Conservation (phyloP, 257 asterid species). For the Solanum piurae region DNA sequence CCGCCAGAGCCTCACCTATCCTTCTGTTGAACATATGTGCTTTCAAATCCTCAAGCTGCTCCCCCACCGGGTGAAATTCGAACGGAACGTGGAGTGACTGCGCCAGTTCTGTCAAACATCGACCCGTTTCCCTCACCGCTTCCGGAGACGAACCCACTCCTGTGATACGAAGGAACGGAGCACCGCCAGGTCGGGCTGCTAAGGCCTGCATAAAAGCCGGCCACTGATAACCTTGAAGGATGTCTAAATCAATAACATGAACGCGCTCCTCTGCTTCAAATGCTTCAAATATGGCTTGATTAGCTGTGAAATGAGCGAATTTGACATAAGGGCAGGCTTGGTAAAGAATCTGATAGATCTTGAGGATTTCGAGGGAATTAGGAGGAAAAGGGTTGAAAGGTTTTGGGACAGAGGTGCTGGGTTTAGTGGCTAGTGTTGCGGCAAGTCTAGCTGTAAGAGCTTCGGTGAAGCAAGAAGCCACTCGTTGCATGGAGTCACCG, state of each 20-base stretch:
- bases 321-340: constrained; percentile 87
- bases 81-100: constrained; percentile 72
- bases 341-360: constrained; percentile 72
- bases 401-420: constrained; percentile 23
- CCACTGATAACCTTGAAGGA: constrained; percentile 89
- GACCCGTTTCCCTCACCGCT: constrained; percentile 51
- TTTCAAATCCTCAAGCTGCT: constrained; percentile 55
- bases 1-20: constrained; percentile 82
- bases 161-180: constrained; percentile 69
- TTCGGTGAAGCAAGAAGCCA: constrained; percentile 68
- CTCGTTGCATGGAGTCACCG: constrained; percentile 89
- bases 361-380: constrained; percentile 62
- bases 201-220: constrained; percentile 92
- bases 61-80: constrained; percentile 71
- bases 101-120: constrained; percentile 60
- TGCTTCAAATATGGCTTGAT: constrained; percentile 82
- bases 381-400: constrained; percentile 68
- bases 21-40: constrained; percentile 75
- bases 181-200: constrained; percentile 75
- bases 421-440: constrained; percentile 53
- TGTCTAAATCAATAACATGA: constrained; percentile 75
- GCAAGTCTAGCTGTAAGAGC: constrained; percentile 60
- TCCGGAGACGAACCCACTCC: constrained; percentile 72
- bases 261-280: constrained; percentile 64
- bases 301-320: constrained; percentile 82